Conservation (phyloP, 208 protist species). For the Acanthamoeba culbertsoni region DNA sequence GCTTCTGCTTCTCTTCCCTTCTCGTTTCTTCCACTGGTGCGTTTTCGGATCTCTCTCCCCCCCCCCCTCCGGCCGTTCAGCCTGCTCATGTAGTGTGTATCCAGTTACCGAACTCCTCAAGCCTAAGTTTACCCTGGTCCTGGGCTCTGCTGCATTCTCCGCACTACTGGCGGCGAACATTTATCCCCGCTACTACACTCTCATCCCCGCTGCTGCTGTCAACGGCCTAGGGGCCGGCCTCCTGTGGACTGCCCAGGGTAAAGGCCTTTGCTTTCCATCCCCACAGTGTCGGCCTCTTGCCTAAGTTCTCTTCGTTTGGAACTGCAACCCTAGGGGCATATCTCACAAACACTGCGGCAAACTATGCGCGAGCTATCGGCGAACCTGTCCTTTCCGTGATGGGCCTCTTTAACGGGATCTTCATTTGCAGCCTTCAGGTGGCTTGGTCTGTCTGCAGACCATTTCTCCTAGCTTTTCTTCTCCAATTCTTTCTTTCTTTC, state of each 20-base stretch:
- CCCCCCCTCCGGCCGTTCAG: background rate
- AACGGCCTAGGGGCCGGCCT: background rate
- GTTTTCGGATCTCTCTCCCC: background rate
- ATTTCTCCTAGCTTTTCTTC: too few species aligned
- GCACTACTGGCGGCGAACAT: background rate
- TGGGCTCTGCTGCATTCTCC: background rate
- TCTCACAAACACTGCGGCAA: background rate
- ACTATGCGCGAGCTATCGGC: background rate
- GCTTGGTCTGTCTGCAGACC: background rate
- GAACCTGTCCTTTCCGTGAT: background rate
- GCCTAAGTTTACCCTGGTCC: background rate
- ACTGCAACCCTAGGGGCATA: background rate
- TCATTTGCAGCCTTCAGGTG: background rate
- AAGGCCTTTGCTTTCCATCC: background rate
- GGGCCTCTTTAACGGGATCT: constrained; percentile 20
- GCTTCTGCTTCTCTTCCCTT: background rate
- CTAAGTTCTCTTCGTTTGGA: background rate
- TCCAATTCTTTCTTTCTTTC: too few species aligned
- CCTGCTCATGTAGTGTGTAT: too few species aligned
- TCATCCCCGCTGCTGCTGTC: background rate
- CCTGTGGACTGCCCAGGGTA: background rate
- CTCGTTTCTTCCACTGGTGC: background rate
- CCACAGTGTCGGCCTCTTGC: background rate
- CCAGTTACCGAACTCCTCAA: background rate
- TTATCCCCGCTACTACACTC: background rate